Evolutionary conservation across 768 basidiomycete genomes (phyloP), one percentile per base, ranked within the genome.

Genomic region (Artomyces pyxidatus): DNA sequence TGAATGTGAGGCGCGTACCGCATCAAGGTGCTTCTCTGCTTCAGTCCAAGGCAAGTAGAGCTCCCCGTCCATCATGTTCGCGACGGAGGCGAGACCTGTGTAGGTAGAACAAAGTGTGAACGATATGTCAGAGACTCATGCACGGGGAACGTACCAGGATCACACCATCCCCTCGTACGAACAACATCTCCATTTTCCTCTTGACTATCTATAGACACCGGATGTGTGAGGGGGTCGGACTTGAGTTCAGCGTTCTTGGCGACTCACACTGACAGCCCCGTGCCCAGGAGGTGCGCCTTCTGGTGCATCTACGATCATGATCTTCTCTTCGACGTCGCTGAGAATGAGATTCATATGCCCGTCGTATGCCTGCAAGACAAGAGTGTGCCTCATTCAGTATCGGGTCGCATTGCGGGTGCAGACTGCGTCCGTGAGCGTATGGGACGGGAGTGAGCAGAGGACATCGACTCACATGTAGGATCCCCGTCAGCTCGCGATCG

Each of bases 321-420:
- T 91, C 2, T 87, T 93, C 71, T 99, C 96, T 63, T 97, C 95
- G 14, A 97, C 96, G 62, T 97, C 90, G 59, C 90, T 93, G 59
- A 99, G 75, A 54, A 99, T 96, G 59, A 99, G 75, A 66, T 99
- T 98, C 96, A 98, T 98, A 67, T 98, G 96, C n/a, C 94, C 96
- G 70, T 99, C 96, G 61, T 98, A 98, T 19, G 96, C 96, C 96
- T 99, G 60, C 25, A 23, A 42, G 46, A 38, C 23, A 47, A 51
- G 44, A 53, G 16, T 26, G 23, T 35, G 30, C 37, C 12, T 21
- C 25, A 32, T 58, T 59, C 48, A 60, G 52, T 30, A 43, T 43
- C 37, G 45, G 37, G 22, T 23, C 25, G 29, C 30, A 42, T 52
- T 35, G 17, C 32, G 14, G 7, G 32, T 35, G 12, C 45, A 21